A percentile compares a stretch with the other conserved stretches of the same genome.
Evolutionary conservation across 805 yeast genomes (phyloP).

Genomic region (Yarrowia sp.): DNA sequence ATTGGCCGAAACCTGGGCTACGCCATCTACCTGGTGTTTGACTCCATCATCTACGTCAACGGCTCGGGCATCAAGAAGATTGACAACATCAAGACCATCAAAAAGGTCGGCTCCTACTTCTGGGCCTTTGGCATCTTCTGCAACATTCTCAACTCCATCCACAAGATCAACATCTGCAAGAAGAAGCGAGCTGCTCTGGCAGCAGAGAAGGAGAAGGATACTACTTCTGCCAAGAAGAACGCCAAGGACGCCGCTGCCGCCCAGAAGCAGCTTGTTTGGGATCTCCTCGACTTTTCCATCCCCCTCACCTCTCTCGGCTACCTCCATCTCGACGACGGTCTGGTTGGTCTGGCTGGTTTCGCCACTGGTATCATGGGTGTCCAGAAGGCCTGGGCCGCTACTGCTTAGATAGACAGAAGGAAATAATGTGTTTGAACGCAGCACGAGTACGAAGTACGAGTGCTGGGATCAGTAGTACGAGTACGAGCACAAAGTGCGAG

Average conservation of each 20-base stretch:
- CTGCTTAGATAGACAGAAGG: slow-evolving; percentile 35
- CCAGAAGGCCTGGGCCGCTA: slow-evolving; percentile 59
- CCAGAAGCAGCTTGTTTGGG: slow-evolving; percentile 68
- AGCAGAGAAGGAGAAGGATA: slow-evolving; percentile 43
- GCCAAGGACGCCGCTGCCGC: slow-evolving; percentile 48
- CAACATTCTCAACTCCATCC: slow-evolving; percentile 56
- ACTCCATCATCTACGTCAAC: slow-evolving; percentile 38
- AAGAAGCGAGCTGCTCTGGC: slow-evolving; percentile 39
- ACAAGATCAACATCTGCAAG: slow-evolving; percentile 49
- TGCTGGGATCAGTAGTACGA: no score
- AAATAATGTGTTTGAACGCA: neutral
- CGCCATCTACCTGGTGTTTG: slow-evolving; percentile 39
- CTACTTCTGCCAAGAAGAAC: slow-evolving; percentile 41
- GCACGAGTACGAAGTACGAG: no score
- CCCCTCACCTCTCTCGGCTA: slow-evolving; percentile 65
- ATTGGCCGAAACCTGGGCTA: slow-evolving; percentile 39
- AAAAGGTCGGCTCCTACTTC: slow-evolving; percentile 60
- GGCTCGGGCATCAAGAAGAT: slow-evolving; percentile 39
- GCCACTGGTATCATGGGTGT: slow-evolving; percentile 77
- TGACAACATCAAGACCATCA: slow-evolving; percentile 30
- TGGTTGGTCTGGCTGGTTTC: slow-evolving; percentile 79
- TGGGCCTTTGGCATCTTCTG: slow-evolving; percentile 74
- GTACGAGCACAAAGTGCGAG: no score
- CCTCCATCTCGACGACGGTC: slow-evolving; percentile 67
- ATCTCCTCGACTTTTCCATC: slow-evolving; percentile 67